phyloP scores from a whole-genome alignment of 2,329 filamentous ascomycete genomes.

The Colletotrichum theobromicola region DNA sequence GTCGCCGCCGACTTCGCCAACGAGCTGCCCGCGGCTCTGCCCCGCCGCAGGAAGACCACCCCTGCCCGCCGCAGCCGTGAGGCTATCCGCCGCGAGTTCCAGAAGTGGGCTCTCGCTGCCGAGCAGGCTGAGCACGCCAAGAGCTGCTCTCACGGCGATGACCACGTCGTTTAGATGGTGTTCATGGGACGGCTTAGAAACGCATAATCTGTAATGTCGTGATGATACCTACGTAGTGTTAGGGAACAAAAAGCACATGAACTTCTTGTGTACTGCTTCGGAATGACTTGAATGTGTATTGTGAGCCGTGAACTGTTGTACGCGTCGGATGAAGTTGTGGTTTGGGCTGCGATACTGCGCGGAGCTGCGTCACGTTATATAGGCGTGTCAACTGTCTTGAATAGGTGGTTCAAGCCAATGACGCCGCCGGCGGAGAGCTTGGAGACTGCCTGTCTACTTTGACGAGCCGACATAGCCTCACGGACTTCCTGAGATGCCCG shows the following conservation, averaged over 20 bases:
- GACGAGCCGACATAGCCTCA: neutral
- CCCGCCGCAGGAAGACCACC: constrained; percentile 33
- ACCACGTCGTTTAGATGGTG: neutral
- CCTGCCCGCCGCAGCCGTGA: constrained; percentile 18
- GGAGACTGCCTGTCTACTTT: neutral
- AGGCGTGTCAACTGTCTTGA: neutral
- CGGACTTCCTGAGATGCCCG: neutral
- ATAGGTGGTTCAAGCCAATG: rapidly evolving
- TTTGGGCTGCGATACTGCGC: neutral
- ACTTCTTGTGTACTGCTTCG: no score
- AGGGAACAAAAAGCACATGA: neutral
- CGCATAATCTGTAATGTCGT: neutral
- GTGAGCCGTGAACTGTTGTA: neutral
- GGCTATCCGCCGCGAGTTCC: constrained; percentile 23
- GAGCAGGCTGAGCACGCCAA: constrained; percentile 21
- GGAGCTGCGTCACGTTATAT: neutral
- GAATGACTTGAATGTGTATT: rapidly evolving
- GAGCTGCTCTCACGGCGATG: constrained; percentile 19
- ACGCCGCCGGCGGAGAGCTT: rapidly evolving
- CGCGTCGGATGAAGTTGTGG: neutral
- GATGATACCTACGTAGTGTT: neutral
- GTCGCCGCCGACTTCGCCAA: constrained; percentile 45
- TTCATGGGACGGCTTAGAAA: neutral
- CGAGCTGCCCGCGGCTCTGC: constrained; percentile 37
- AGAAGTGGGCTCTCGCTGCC: constrained; percentile 22